Conservation (phyloP, 2,329 filamentous ascomycete species). For the Ceratocystis cacaofunesta region DNA sequence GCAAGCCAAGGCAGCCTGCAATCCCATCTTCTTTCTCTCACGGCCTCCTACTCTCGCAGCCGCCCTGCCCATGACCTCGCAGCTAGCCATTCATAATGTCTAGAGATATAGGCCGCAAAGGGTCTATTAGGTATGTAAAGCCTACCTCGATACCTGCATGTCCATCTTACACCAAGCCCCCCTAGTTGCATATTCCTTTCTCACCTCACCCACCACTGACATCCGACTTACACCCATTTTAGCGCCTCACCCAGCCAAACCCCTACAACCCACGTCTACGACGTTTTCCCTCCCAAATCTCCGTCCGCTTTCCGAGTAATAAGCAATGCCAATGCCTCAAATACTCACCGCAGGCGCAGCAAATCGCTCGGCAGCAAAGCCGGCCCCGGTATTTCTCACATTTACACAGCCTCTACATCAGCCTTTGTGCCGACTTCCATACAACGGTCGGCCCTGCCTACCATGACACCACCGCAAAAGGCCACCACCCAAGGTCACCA, state of each 20-base stretch:
- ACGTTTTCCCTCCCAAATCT: conserved; percentile 6
- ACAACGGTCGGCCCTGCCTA: conserved; percentile 4
- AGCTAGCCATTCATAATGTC: conserved; percentile 2
- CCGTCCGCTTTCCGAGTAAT: neutral
- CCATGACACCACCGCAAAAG: conserved; percentile 1
- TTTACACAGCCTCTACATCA: neutral
- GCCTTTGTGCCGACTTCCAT: neutral
- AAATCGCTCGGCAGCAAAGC: conserved; percentile 10
- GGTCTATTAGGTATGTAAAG: conserved; percentile 4
- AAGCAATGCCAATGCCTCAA: neutral
- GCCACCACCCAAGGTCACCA: neutral
- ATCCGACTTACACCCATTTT: neutral
- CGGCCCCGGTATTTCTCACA: conserved; percentile 6
- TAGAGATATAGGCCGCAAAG: conserved; percentile 9
- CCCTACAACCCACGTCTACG: conserved; percentile 6
- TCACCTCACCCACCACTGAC: neutral
- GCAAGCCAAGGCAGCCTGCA: neutral
- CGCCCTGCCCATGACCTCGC: neutral
- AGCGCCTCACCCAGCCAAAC: neutral
- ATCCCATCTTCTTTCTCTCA: neutral
- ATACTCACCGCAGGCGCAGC: neutral
- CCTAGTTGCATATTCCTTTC: neutral
- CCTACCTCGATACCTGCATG: neutral
- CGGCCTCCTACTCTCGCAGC: neutral
- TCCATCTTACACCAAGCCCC: neutral